These are phyloP conservation scores for Panicum hallii DNA, from an alignment of 202 grass and related monocot genomes.

Conservation along the genomic window DNA sequence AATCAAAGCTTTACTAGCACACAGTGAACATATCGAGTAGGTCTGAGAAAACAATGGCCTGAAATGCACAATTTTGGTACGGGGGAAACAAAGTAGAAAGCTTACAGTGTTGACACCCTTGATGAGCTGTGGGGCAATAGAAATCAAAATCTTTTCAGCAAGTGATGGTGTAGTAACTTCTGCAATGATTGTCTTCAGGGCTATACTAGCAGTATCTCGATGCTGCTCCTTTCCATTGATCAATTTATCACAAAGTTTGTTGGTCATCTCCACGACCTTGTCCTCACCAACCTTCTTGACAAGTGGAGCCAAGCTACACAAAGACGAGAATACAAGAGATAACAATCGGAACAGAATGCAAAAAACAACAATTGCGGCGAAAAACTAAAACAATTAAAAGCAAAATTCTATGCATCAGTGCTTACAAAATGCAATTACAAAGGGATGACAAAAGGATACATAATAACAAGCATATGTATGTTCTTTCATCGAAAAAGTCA, in stretches of 20 bases:
- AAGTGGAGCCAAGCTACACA: slow-evolving; percentile 84
- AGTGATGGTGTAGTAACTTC: slow-evolving; percentile 84
- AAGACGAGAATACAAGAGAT: slow-evolving; percentile 27
- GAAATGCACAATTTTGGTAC: neutral
- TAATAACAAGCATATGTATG: neutral
- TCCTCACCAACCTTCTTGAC: slow-evolving; percentile 95
- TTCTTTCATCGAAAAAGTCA: neutral
- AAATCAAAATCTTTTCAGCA: slow-evolving; percentile 87
- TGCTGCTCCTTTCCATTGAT: slow-evolving; percentile 97
- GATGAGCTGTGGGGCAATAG: slow-evolving; percentile 82
- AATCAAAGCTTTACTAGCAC: slow-evolving; percentile 11
- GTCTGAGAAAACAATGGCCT: neutral
- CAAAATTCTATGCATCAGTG: neutral
- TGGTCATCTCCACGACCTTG: slow-evolving; percentile 88
- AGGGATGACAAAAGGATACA: neutral
- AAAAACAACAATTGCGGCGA: neutral
- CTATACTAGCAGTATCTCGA: slow-evolving; percentile 98
- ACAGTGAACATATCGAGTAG: neutral
- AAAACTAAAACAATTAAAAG: slow-evolving; percentile 22
- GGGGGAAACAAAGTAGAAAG: slow-evolving; percentile 27
- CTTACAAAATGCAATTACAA: neutral
- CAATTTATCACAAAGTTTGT: slow-evolving; percentile 94
- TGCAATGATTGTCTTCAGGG: slow-evolving; percentile 89
- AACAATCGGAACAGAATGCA: slow-evolving; percentile 2
- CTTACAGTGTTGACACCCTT: slow-evolving; percentile 84